Percentiles rank a stretch among this genome's conserved stretches.
Evolutionary conservation across 2,329 filamentous ascomycete genomes (phyloP).

Genomic region (Aspergillus melleus): DNA sequence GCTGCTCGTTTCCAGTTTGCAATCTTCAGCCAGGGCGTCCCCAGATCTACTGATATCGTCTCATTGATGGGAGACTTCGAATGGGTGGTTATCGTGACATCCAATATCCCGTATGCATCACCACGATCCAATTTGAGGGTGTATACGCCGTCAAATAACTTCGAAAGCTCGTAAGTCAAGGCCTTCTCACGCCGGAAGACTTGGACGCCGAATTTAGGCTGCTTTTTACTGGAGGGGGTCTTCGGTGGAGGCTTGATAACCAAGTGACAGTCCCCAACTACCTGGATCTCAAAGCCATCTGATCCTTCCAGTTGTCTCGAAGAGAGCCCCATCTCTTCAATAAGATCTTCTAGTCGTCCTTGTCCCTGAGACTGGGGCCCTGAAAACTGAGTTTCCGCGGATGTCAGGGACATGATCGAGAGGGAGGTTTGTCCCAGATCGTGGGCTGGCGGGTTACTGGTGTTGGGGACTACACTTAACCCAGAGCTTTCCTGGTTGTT

Average conservation of each 20-base stretch:
- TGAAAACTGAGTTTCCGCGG: slow-evolving; percentile 18
- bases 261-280: slow-evolving; percentile 56
- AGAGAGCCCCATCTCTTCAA: slow-evolving; percentile 24
- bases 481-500: slow-evolving; percentile 16
- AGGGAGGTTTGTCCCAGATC: slow-evolving; percentile 25
- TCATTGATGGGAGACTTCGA: slow-evolving; percentile 37
- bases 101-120: slow-evolving; percentile 50
- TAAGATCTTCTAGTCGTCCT: slow-evolving; percentile 27
- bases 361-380: slow-evolving; percentile 16
- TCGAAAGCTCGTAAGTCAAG: slow-evolving; percentile 48
- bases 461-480: slow-evolving; percentile 18
- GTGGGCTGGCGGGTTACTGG: slow-evolving; percentile 22
- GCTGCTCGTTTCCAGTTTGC: slow-evolving; percentile 47
- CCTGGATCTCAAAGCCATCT: slow-evolving; percentile 52
- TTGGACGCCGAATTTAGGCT: slow-evolving; percentile 50
- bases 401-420: slow-evolving; percentile 22
- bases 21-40: slow-evolving; percentile 49
- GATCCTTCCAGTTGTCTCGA: slow-evolving; percentile 28
- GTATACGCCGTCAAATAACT: slow-evolving; percentile 56
- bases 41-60: slow-evolving; percentile 43
- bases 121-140: slow-evolving; percentile 51
- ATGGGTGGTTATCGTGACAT: slow-evolving; percentile 47
- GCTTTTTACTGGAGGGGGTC: slow-evolving; percentile 44
- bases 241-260: slow-evolving; percentile 51
- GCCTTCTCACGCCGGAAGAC: slow-evolving; percentile 45